phyloP scores from a whole-genome alignment of 371 early-diverging fungal genomes.

The Lichtheimia ramosa region DNA sequence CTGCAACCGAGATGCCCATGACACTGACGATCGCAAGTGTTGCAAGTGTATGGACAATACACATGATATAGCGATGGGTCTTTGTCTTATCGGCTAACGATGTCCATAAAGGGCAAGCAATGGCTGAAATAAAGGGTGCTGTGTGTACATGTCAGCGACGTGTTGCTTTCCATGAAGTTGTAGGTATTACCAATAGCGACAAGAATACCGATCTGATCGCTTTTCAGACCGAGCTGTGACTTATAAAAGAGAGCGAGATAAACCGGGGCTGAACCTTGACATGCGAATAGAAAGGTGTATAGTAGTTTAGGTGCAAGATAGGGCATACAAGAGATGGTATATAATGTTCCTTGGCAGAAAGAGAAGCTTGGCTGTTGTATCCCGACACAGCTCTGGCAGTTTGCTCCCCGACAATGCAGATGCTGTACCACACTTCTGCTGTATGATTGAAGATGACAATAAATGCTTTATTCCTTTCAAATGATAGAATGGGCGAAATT shows the following conservation, averaged over 20 bases:
- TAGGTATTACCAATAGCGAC: slow-evolving; percentile 47
- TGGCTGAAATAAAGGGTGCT: slow-evolving; percentile 56
- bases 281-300: slow-evolving; percentile 52
- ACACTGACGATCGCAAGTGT: slow-evolving; percentile 54
- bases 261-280: slow-evolving; percentile 54
- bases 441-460: too few species aligned
- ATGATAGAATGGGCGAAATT: too few species aligned
- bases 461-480: too few species aligned
- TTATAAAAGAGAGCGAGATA: slow-evolving; percentile 51
- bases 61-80: slow-evolving; percentile 52
- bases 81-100: slow-evolving; percentile 51
- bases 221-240: slow-evolving; percentile 44
- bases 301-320: slow-evolving; percentile 53
- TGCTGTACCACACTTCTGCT: too few species aligned
- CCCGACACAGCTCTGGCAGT: too few species aligned
- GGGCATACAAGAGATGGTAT: slow-evolving; percentile 28
- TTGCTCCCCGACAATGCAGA: too few species aligned
- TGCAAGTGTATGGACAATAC: slow-evolving; percentile 50
- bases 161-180: neutral
- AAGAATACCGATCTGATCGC: slow-evolving; percentile 52
- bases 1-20: slow-evolving; percentile 49
- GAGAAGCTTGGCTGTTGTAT: too few species aligned
- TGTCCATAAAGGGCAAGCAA: slow-evolving; percentile 56
- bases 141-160: neutral
- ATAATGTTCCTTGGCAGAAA: too few species aligned